These are phyloP conservation scores for Echium plantagineum DNA, from an alignment of 257 asterid species.

Conservation along the genomic window DNA sequence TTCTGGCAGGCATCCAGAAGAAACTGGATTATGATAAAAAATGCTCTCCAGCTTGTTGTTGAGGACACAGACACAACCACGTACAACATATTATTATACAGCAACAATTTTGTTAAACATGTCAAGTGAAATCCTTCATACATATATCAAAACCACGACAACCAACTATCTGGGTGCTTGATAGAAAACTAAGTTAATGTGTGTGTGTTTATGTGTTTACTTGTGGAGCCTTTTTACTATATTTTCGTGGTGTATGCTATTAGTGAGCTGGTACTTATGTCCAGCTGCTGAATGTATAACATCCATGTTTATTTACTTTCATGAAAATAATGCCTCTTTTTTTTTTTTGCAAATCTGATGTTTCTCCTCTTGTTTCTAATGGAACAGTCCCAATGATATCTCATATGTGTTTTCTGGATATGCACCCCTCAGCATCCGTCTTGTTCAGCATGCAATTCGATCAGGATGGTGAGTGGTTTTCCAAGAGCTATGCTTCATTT, in stretches of 20 bases:
- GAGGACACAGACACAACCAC: conserved; percentile 82
- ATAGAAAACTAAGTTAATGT: no score
- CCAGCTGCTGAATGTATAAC: no score
- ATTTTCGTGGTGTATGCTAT: no score
- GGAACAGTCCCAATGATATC: conserved; percentile 75
- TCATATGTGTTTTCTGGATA: conserved; percentile 94
- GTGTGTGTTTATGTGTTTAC: no score
- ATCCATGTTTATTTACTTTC: no score
- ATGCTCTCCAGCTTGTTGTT: conserved; percentile 70
- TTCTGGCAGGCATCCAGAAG: conserved; percentile 66
- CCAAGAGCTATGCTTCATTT: neutral
- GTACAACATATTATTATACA: conserved; percentile 29
- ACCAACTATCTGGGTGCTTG: no score
- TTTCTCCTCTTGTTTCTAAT: conserved; percentile 8
- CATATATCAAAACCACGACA: no score
- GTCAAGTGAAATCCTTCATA: no score
- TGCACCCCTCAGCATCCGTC: conserved; percentile 95
- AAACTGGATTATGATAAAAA: conserved; percentile 81
- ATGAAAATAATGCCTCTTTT: no score
- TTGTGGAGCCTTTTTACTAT: no score
- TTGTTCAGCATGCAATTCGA: conserved; percentile 84
- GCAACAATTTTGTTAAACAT: neutral
- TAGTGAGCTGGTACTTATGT: no score
- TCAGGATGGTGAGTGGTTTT: conserved; percentile 77
- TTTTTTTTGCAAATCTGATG: conserved; percentile 6